Evolutionary conservation across 192 early-diverging fungal species (phyloP), one percentile per base, ranked within the genome.

Genomic region (Piromyces sp.): DNA sequence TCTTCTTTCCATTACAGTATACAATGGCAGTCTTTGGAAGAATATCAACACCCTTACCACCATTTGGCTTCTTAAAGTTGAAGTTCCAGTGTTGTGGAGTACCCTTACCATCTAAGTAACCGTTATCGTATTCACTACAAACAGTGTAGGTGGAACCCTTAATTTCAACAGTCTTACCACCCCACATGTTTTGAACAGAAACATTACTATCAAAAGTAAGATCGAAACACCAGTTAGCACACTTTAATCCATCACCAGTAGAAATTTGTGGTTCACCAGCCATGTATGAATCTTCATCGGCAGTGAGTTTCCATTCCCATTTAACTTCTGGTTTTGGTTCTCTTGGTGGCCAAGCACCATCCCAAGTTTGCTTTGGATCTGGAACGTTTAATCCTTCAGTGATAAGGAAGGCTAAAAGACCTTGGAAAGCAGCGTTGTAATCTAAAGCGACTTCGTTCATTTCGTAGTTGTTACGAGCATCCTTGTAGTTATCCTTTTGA

Each of bases 401-500:
- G 22, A 68, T 28, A 68, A 68, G 51, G 51, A 68, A 68, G 9
- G 51, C 51, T 68, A 68, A 68, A 68, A 68, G 51, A 68, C 51
- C 51, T 68, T 68, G 51, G 51, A 68, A 68, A 5, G 51, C 51
- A n/a, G 51, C 51, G n/a, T 68, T 68, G 26, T 68, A 68, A 68
- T 68, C 51, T 68, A 68, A 68, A n/a, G 51, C 51, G 5, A 68
- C 51, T 68, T 92, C 91, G 15, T 82, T 86, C 80, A 89, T 86
- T 22, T 80, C 29, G 83, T 86, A 92, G 58, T 91, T 84, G 16
- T 80, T 38, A 16, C 90, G 85, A 16, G 83, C 79, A 80, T 92
- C 91, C 17, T 79, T 33, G 79, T 87, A 92, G 3, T 83, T 81
- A 79, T 92, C 91, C 28, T 85, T 82, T 42, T 87, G 86, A 78